Base-by-base conservation (phyloP, 179 eudicot genomes). In the Heliamphora pulchella region DNA sequence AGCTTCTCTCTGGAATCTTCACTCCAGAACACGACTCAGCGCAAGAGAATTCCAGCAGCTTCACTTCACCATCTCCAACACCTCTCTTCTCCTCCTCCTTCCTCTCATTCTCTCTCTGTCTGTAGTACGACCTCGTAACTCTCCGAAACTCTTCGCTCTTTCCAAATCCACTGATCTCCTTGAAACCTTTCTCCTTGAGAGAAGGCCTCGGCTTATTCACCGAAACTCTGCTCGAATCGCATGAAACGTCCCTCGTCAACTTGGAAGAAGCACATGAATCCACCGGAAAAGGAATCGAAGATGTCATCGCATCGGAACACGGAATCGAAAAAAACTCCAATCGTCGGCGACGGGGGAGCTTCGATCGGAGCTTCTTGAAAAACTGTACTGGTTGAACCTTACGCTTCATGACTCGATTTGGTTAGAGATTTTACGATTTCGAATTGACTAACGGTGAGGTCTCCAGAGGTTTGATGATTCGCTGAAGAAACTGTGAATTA, bases 321-420 rank as follows among this genome's bases (percentile, higher is more conserved):
- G 85, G 69, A 78, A 92, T 79, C 61, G 98, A 92, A 58, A 96
- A 91, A 79, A 89, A 78, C 50, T 83, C 83, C 57, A 80, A 8
- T 14, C 99, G 93, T 14, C 85, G 84, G 68, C 92, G 91, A 20
- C 96, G 98, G 76, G 91, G 91, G 72, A 94, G 85, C 71, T 79
- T 83, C 77, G 98, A 93, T 2, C 98, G 94, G 79, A 89, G 86
- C 91, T 90, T 89, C 87, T 87, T 92, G 76, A 69, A 59, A 74
- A 55, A 46, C 48, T 68, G 70, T 3, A 69, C 51, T 17, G 76
- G 46, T 44, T 65, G 69, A 20, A 51, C 41, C 3, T 69, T 43
- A 76, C 14, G 76, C 83, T 81, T 77, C 83, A 80, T 80, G 22
- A 18, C 54, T 54, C 66, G 14, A 59, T 44, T 62, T 1, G 41